phyloP scores from a whole-genome alignment of 768 basidiomycete species.

The Leucocoprinus sp. region DNA sequence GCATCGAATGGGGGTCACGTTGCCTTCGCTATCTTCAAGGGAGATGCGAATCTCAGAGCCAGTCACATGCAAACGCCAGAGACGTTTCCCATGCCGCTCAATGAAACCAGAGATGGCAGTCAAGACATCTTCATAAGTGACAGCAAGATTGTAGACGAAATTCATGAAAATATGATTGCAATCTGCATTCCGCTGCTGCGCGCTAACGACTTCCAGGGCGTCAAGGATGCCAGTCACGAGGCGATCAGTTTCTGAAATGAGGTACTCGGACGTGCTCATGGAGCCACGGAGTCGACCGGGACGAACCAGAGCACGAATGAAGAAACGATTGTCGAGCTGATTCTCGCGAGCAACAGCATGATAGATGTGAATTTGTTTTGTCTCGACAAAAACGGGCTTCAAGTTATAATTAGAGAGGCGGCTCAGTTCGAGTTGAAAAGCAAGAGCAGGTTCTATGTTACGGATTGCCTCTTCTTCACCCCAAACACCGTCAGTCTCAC shows the following conservation, averaged over 20 bases:
- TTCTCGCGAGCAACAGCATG: slow-evolving; percentile 93
- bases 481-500: slow-evolving; percentile 69
- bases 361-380: slow-evolving; percentile 97
- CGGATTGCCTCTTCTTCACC: slow-evolving; percentile 93
- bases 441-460: slow-evolving; percentile 96
- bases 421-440: slow-evolving; percentile 95
- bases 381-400: slow-evolving; percentile 92
- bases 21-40: slow-evolving; percentile 91
- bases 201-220: slow-evolving; percentile 88
- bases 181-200: slow-evolving; percentile 85
- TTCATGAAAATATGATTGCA: slow-evolving; percentile 99
- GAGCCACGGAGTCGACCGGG: slow-evolving; percentile 88
- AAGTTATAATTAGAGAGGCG: slow-evolving; percentile 96
- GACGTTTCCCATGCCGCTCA: slow-evolving; percentile 94
- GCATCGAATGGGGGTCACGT: slow-evolving; percentile 92
- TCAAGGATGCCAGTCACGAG: slow-evolving; percentile 91
- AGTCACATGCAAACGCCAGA: slow-evolving; percentile 97
- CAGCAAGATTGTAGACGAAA: slow-evolving; percentile 94
- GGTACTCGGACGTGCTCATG: slow-evolving; percentile 95
- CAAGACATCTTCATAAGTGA: slow-evolving; percentile 94
- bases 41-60: slow-evolving; percentile 95
- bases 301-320: slow-evolving; percentile 92
- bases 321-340: slow-evolving; percentile 96
- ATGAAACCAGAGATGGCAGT: slow-evolving; percentile 98
- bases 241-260: slow-evolving; percentile 97